A percentile compares a stretch with the other conserved stretches of the same genome.
Evolutionary conservation across 2,329 filamentous ascomycete species (phyloP).

Genomic region (Claviceps sorghi): DNA sequence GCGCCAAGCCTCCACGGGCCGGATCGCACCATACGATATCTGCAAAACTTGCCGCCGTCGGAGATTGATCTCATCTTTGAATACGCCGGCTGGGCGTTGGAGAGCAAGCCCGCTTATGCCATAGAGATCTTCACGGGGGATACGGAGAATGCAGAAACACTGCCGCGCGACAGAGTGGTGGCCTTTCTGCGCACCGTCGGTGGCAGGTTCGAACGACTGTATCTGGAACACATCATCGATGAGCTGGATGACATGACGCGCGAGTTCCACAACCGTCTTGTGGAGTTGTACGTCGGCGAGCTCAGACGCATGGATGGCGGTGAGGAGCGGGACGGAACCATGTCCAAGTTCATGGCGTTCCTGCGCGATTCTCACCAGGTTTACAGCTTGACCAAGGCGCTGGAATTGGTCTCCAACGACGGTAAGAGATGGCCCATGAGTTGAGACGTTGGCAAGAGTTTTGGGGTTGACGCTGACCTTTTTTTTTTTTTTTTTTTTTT

Average conservation of each 20-base stretch:
- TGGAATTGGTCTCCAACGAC: conserved; percentile 64
- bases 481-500: not conserved
- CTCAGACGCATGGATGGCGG: conserved; percentile 28
- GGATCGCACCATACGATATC: conserved; percentile 68
- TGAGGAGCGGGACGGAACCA: conserved; percentile 40
- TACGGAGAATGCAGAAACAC: conserved; percentile 82
- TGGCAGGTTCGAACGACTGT: conserved; percentile 56
- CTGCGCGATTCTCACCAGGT: conserved; percentile 55
- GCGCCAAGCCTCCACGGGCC: conserved; percentile 58
- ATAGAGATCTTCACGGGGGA: conserved; percentile 93
- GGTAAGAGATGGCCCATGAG: conserved; percentile 33
- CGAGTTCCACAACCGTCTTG: conserved; percentile 73
- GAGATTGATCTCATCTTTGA: conserved; percentile 84
- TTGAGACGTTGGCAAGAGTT: not conserved
- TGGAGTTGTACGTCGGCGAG: conserved; percentile 54
- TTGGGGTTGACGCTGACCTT: conserved; percentile 7
- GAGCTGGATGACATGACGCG: conserved; percentile 75
- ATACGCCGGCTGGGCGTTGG: conserved; percentile 78
- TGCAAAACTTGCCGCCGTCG: conserved; percentile 78
- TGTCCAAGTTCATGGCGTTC: conserved; percentile 57
- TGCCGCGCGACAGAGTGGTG: conserved; percentile 65
- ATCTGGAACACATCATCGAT: conserved; percentile 79
- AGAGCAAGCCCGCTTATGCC: conserved; percentile 54
- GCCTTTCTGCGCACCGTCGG: conserved; percentile 60
- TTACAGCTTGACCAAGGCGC: conserved; percentile 67